These are phyloP conservation scores for Trichosanthes truncata DNA, from an alignment of 306 rosid species.

Conservation along the genomic window DNA sequence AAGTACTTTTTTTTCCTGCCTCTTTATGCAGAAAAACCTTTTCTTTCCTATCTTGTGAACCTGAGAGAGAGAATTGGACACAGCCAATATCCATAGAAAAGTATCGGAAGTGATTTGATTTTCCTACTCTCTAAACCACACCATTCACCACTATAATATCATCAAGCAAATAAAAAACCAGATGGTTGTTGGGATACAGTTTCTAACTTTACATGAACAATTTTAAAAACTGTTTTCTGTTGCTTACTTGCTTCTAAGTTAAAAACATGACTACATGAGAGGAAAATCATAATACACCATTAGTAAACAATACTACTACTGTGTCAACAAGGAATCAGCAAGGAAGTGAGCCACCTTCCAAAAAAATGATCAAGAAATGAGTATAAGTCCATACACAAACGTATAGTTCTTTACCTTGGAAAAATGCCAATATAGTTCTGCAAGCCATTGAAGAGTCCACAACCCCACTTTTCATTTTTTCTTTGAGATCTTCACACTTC, in stretches of 20 bases:
- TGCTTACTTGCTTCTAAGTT: background rate
- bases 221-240: background rate
- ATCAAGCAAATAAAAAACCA: background rate
- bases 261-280: background rate
- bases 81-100: background rate
- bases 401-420: slow-evolving; percentile 54
- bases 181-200: background rate
- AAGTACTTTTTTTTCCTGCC: background rate
- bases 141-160: background rate
- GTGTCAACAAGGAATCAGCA: background rate
- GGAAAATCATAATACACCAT: background rate
- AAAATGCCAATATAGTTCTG: slow-evolving; percentile 65
- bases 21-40: background rate
- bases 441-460: slow-evolving; percentile 66
- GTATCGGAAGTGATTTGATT: background rate
- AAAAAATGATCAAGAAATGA: background rate
- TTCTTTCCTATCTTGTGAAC: background rate
- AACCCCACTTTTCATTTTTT: slow-evolving; percentile 49
- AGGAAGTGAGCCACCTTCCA: background rate
- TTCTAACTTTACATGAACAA: background rate
- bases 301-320: background rate
- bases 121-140: background rate
- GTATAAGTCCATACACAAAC: background rate
- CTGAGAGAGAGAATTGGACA: background rate
- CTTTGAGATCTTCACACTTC: slow-evolving; percentile 86